Base-by-base conservation (phyloP, 2,329 filamentous ascomycete species). In the Talaromyces verruculosus region DNA sequence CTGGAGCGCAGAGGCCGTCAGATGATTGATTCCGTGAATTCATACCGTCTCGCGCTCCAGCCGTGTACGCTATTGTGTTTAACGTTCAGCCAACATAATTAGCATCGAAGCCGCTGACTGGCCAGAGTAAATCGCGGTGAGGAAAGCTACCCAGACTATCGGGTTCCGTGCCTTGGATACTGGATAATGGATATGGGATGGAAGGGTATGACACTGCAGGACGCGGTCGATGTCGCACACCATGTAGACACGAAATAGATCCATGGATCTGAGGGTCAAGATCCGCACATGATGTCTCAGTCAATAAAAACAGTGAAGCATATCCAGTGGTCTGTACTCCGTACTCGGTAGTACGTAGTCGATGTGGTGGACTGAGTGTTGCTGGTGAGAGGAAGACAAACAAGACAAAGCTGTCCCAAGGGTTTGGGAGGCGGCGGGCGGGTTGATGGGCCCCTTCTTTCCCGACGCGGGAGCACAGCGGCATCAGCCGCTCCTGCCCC, bases 101-200 rank as follows among this genome's bases (percentile, higher is more conserved):
- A 33, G 22, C 15, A 53, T 51, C 22, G 45, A 13, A 25, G 41
- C 11, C 28, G 43, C 43, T 62, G 60, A 62, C 33, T 65, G 58
- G 64, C 49, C 37, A 30, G 43, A 25, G 37, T 45, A 45, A 61
- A n/a, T 61, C 57, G 64, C 57, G 49, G 57, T 53, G 57, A 61
- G 61, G 30, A 65, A 62, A 61, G 47, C 58, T 60, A 65, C 57
- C 64, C 64, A 65, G 59, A 65, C 64, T 62, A 39, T 39, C 64
- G 64, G 64, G 64, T 37, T 65, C 43, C 63, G 33, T 35, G 59
- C 41, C 59, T 61, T 49, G 59, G 37, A 41, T 33, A 19, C n/a
- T 17, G 35, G 22, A 22, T 22, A 22, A 22, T 22, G 22, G 57
- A 13, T 8, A 28, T 25, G 47, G 47, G 47, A 8, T 28, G n/a